These are phyloP conservation scores for Apophysomyces elegans DNA, from an alignment of 371 early-diverging fungal species.

Conservation along the genomic window DNA sequence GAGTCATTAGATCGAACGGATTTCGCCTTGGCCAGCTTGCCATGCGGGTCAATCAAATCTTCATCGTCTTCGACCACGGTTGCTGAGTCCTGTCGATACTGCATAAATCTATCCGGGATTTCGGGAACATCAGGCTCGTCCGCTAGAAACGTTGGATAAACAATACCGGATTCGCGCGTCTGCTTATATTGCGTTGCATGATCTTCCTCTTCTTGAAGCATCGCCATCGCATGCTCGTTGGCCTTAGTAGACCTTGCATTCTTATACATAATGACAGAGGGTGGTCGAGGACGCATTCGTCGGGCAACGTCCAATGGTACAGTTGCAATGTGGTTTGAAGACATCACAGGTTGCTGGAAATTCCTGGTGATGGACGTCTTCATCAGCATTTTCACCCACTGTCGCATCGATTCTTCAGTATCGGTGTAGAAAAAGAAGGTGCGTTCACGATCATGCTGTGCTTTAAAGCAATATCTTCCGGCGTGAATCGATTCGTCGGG, in stretches of 20 bases:
- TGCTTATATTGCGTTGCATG: conserved; percentile 18
- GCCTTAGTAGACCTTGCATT: conserved; percentile 23
- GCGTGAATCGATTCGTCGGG: conserved; percentile 65
- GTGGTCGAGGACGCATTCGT: conserved; percentile 67
- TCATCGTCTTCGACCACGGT: conserved; percentile 28
- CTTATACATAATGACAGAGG: conserved; percentile 60
- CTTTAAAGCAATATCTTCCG: conserved; percentile 74
- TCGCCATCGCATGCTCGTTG: conserved; percentile 28
- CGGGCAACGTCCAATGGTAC: conserved; percentile 66
- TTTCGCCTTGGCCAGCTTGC: background rate
- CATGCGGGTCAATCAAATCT: conserved; percentile 39
- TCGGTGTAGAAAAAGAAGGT: conserved; percentile 71
- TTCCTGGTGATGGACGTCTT: conserved; percentile 76
- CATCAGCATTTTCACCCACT: conserved; percentile 71
- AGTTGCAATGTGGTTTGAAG: conserved; percentile 68
- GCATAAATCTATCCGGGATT: conserved; percentile 13
- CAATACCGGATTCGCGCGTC: conserved; percentile 29
- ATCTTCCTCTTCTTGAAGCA: conserved; percentile 36
- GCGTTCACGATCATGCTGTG: conserved; percentile 66
- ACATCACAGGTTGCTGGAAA: conserved; percentile 66
- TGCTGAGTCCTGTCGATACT: conserved; percentile 8
- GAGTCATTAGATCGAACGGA: conserved; percentile 20
- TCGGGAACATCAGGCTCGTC: conserved; percentile 15
- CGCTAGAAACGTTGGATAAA: conserved; percentile 14
- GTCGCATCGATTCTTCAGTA: conserved; percentile 55